Evolutionary conservation across 1,139 yeast species (phyloP).

Genomic region (Zygoascus sp.): DNA sequence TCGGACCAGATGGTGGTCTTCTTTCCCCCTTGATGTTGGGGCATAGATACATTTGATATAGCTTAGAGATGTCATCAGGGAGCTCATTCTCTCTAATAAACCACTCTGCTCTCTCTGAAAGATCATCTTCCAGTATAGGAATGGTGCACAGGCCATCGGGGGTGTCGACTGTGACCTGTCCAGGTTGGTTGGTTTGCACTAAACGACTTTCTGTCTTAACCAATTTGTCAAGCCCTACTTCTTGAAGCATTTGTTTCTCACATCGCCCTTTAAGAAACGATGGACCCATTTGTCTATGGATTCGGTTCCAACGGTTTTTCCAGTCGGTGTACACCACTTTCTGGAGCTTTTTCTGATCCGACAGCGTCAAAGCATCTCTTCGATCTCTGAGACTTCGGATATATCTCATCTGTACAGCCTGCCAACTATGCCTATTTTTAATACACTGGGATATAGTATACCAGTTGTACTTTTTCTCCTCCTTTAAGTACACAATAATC

Average conservation of each 20-base stretch:
- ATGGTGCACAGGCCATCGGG: constrained; percentile 10
- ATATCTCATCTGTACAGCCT: constrained; percentile 44
- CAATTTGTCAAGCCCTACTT: constrained; percentile 11
- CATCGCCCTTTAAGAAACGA: constrained; percentile 22
- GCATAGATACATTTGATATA: constrained; percentile 13
- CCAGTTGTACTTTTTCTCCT: constrained; percentile 38
- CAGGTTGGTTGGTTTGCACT: not conserved
- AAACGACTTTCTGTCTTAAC: not conserved
- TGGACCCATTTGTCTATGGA: constrained; percentile 30
- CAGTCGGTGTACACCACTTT: constrained; percentile 37
- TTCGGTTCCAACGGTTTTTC: constrained; percentile 40
- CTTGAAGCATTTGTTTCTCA: constrained; percentile 7
- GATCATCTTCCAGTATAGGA: constrained; percentile 4
- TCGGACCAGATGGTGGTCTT: no score
- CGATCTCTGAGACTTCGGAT: constrained; percentile 38
- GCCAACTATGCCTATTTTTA: constrained; percentile 39
- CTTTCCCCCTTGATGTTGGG: constrained; percentile 8
- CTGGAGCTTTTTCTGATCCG: constrained; percentile 33
- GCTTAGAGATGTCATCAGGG: constrained; percentile 1
- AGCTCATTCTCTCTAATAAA: constrained; percentile 6
- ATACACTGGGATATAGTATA: constrained; percentile 36
- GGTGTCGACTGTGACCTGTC: constrained; percentile 2
- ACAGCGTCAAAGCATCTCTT: constrained; percentile 33
- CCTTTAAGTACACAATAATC: constrained; percentile 38
- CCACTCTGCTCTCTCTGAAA: not conserved